A percentile compares a stretch with the other conserved stretches of the same genome.
phyloP scores from a whole-genome alignment of 1,284 basidiomycete genomes.

The Pholiota adiposa region DNA sequence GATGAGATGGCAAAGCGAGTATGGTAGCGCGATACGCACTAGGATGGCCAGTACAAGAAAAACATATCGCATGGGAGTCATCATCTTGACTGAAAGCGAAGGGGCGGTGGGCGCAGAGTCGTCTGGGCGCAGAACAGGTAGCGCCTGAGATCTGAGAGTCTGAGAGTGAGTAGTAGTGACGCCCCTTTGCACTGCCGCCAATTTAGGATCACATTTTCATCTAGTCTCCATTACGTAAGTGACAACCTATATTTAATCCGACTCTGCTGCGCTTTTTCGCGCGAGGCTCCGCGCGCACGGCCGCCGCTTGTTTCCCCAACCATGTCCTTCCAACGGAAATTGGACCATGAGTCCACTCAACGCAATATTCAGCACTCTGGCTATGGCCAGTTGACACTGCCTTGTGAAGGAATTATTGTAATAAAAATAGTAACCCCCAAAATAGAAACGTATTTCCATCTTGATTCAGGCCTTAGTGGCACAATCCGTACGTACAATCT shows the following conservation, averaged over 20 bases:
- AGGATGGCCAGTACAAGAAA: conserved; percentile 68
- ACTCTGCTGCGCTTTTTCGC: background rate
- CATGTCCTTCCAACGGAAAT: background rate
- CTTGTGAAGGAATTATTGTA: background rate
- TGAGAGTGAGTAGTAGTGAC: background rate
- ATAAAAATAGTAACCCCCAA: too few relatives aligned
- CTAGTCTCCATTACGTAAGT: conserved; percentile 6
- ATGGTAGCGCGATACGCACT: conserved; percentile 41
- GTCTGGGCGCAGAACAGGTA: background rate
- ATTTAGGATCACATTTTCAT: background rate
- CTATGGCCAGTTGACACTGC: background rate
- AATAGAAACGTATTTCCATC: too few relatives aligned
- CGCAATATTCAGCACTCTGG: background rate
- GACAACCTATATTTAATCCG: background rate
- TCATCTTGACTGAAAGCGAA: conserved; percentile 52
- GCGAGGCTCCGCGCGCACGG: background rate
- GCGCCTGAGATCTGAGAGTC: background rate
- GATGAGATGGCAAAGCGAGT: background rate
- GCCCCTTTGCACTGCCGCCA: conserved; percentile 7
- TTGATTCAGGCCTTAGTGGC: background rate
- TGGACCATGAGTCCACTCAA: too few relatives aligned
- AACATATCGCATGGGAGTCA: conserved; percentile 78
- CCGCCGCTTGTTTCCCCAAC: background rate
- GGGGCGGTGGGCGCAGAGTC: background rate
- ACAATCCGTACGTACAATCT: too few relatives aligned